These are phyloP conservation scores for Caloboletus inedulis DNA, from an alignment of 1,284 basidiomycete species.

Conservation along the genomic window DNA sequence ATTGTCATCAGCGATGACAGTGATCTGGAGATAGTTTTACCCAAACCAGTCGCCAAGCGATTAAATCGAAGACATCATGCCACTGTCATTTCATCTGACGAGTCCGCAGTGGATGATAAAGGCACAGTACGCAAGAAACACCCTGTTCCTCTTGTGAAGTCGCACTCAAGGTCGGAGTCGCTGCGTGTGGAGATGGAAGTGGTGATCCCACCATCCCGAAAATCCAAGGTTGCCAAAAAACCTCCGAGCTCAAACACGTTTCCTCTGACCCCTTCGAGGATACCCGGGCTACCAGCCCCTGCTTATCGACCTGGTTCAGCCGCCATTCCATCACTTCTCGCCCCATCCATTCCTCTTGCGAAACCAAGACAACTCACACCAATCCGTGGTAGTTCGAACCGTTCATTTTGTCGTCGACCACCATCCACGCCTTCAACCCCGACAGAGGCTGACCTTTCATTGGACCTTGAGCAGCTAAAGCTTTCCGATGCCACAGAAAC, in stretches of 20 bases:
- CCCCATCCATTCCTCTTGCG: conserved; percentile 30
- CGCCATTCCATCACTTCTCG: conserved; percentile 5
- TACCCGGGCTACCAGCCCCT: conserved; percentile 1
- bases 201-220: conserved; percentile 34
- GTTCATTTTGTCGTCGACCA: conserved; percentile 39
- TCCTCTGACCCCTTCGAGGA: conserved; percentile 6
- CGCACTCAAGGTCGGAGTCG: conserved; percentile 17
- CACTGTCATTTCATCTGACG: conserved; percentile 42
- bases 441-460: conserved; percentile 50
- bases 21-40: conserved; percentile 18
- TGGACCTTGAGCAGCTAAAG: conserved; percentile 53
- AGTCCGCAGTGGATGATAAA: conserved; percentile 36
- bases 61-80: conserved; percentile 21
- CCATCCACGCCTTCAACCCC: conserved; percentile 46
- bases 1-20: conserved; percentile 31
- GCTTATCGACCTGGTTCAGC: conserved; percentile 4
- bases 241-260: conserved; percentile 1
- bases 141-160: conserved; percentile 11
- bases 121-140: conserved; percentile 5
- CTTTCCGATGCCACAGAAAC: conserved; percentile 31
- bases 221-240: conserved; percentile 5
- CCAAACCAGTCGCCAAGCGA: conserved; percentile 18
- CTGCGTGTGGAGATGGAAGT: conserved; percentile 38
- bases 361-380: conserved; percentile 64
- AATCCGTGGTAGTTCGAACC: conserved; percentile 45